A percentile compares a stretch with the other conserved stretches of the same genome.
Conservation (phyloP, 768 basidiomycete genomes). For the Mycena capillaripes region DNA sequence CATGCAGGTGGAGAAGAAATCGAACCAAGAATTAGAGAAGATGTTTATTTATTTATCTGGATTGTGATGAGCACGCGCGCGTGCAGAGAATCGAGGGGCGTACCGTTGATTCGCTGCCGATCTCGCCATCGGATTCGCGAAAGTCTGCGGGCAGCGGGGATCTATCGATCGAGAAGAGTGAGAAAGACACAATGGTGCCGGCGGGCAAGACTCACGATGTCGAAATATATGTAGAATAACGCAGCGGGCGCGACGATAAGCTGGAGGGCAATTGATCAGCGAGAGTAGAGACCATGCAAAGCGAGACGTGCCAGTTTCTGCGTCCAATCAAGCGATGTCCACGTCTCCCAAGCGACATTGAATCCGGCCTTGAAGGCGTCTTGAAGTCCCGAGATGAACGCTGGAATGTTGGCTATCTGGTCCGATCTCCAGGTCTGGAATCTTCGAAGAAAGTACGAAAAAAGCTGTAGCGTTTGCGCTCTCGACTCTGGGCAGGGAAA, state of each 20-base stretch:
- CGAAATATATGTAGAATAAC: neutral
- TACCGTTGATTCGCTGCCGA: neutral
- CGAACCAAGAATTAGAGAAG: neutral
- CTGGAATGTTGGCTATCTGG: neutral
- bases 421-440: neutral
- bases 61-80: neutral
- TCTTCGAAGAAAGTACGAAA: neutral
- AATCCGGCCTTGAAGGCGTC: neutral
- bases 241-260: slow-evolving; percentile 9
- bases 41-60: no score
- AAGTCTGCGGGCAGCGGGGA: neutral
- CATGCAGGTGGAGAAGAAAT: neutral
- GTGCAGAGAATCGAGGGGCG: neutral
- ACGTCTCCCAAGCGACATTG: neutral
- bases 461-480: neutral
- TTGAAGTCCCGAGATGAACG: neutral
- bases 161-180: neutral
- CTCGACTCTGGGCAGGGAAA: neutral
- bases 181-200: neutral
- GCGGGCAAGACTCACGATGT: neutral
- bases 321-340: neutral
- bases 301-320: neutral
- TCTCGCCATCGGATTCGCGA: neutral
- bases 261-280: neutral
- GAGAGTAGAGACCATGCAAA: neutral